These are phyloP conservation scores for Botrytis paeoniae DNA, from an alignment of 2,329 filamentous ascomycete species.

Conservation along the genomic window DNA sequence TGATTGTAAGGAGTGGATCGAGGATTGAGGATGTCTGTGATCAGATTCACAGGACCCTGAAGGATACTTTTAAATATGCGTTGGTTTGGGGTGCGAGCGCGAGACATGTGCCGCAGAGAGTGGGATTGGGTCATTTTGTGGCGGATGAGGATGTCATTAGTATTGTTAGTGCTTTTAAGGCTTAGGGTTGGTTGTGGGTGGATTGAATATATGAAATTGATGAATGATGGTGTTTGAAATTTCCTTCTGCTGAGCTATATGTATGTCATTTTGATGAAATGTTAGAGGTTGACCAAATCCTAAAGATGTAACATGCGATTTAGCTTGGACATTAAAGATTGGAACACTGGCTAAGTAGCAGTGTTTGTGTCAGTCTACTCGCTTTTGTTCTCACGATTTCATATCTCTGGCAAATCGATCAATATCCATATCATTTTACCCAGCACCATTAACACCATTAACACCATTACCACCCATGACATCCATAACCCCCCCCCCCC, in stretches of 20 bases:
- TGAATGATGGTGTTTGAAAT: background rate
- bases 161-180: constrained; percentile 56
- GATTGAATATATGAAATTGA: constrained; percentile 48
- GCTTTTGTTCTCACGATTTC: background rate
- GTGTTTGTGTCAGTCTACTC: background rate
- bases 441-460: no score
- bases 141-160: constrained; percentile 67
- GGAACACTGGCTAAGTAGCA: background rate
- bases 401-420: background rate
- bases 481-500: no score
- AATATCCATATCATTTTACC: background rate
- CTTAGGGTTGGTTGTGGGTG: constrained; percentile 28
- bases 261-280: background rate
- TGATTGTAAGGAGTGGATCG: constrained; percentile 86
- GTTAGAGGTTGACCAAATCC: background rate
- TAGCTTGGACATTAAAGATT: background rate
- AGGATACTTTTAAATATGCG: constrained; percentile 99
- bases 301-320: background rate
- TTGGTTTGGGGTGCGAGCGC: constrained; percentile 97
- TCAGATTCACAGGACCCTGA: constrained; percentile 85
- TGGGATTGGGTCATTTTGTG: constrained; percentile 80
- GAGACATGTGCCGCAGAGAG: constrained; percentile 88
- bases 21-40: constrained; percentile 97
- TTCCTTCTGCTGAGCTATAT: background rate
- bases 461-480: no score